phyloP scores from a whole-genome alignment of 371 early-diverging fungal species.

The Mortierella sp. region DNA sequence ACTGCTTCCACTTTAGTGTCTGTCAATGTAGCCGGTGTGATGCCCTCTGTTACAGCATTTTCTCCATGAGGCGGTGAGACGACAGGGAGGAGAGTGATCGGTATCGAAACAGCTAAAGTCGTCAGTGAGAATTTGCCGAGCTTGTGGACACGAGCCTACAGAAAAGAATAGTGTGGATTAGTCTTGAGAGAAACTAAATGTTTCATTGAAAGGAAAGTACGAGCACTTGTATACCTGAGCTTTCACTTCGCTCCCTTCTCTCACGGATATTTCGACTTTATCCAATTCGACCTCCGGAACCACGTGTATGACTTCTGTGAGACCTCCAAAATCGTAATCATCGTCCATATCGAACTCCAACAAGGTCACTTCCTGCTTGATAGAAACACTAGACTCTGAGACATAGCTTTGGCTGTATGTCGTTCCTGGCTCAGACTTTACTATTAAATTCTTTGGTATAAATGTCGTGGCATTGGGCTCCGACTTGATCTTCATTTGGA shows the following conservation, averaged over 20 bases:
- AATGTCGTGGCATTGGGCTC: not conserved
- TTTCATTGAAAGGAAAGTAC: not conserved
- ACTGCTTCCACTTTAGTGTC: slow-evolving; percentile 17
- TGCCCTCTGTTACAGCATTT: not conserved
- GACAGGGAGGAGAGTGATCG: slow-evolving; percentile 29
- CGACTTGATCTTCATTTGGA: slow-evolving; percentile 7
- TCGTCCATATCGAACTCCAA: slow-evolving; percentile 51
- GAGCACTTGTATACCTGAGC: slow-evolving; percentile 23
- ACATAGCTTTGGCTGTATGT: not conserved
- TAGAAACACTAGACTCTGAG: not conserved
- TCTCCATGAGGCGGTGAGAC: not conserved
- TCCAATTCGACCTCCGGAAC: slow-evolving; percentile 33
- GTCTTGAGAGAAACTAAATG: not conserved
- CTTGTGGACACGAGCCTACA: slow-evolving; percentile 37
- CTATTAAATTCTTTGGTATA: not conserved
- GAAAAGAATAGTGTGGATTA: not conserved
- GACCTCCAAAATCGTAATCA: slow-evolving; percentile 34
- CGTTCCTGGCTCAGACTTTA: slow-evolving; percentile 4
- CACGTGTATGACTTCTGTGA: slow-evolving; percentile 2
- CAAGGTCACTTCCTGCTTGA: slow-evolving; percentile 41
- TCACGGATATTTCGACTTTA: slow-evolving; percentile 14
- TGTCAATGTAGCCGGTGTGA: not conserved
- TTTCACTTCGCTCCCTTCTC: slow-evolving; percentile 22
- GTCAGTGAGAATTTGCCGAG: slow-evolving; percentile 53
- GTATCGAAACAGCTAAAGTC: slow-evolving; percentile 31